phyloP scores from a whole-genome alignment of 352 stramenopile genomes.

The Aphanomyces cochlioides region DNA sequence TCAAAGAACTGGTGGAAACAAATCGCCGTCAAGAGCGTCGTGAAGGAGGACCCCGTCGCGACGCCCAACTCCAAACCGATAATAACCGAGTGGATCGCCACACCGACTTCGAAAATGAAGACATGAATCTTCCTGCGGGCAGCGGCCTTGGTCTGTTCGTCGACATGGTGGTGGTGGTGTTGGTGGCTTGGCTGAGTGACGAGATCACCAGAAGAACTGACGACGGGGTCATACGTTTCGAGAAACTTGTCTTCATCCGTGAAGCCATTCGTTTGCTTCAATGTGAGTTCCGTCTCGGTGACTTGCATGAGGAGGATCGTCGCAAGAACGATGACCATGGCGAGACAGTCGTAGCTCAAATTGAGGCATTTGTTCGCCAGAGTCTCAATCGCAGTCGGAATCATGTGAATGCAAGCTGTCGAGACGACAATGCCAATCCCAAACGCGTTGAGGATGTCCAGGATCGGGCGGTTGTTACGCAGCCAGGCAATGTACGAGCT shows the following conservation, averaged over 20 bases:
- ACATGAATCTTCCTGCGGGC: slow-evolving; percentile 27
- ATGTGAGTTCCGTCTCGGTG: slow-evolving; percentile 27
- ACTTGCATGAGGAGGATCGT: slow-evolving; percentile 19
- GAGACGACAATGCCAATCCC: background rate
- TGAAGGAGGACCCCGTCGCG: slow-evolving; percentile 7
- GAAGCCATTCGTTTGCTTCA: slow-evolving; percentile 32
- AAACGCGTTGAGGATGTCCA: slow-evolving; percentile 30
- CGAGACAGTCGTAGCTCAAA: slow-evolving; percentile 13
- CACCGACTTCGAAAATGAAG: slow-evolving; percentile 30
- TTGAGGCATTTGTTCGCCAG: background rate
- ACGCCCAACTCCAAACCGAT: slow-evolving; percentile 35
- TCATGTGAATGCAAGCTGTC: no score
- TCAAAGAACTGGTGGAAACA: slow-evolving; percentile 40
- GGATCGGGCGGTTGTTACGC: no score
- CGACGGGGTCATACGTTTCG: no score
- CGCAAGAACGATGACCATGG: slow-evolving; percentile 19
- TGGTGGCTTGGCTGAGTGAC: no score
- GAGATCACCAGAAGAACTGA: no score
- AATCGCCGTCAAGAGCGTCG: slow-evolving; percentile 31
- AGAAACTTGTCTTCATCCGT: slow-evolving; percentile 11
- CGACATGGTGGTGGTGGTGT: slow-evolving; percentile 3
- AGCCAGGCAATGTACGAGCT: no score
- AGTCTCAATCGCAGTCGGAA: no score
- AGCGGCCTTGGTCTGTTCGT: background rate
- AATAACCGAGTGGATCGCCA: slow-evolving; percentile 33